phyloP scores from a whole-genome alignment of 179 eudicot genomes.

The Gypsophila paniculata region DNA sequence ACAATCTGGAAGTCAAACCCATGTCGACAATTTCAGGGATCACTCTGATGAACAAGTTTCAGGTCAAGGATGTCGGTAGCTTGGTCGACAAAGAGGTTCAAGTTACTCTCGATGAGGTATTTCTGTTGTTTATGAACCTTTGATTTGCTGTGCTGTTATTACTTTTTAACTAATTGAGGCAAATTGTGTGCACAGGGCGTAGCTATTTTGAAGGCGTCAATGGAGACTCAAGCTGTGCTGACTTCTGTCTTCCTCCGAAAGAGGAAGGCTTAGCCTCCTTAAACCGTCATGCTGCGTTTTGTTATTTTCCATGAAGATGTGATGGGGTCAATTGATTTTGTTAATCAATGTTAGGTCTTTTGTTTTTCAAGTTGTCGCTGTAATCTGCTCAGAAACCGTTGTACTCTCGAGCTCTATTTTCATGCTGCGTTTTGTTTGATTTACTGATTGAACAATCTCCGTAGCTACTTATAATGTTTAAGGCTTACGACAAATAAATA shows the following conservation, averaged over 20 bases:
- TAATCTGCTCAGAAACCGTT: no score
- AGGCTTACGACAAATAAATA: no score
- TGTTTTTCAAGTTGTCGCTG: no score
- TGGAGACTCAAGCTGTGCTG: slow-evolving; percentile 27
- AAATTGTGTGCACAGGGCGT: slow-evolving; percentile 15
- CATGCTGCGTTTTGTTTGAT: no score
- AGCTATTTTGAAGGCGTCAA: slow-evolving; percentile 32
- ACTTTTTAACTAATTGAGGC: background rate
- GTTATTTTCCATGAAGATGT: background rate
- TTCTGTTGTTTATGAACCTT: no score
- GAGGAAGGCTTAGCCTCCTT: slow-evolving; percentile 4
- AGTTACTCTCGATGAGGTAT: slow-evolving; percentile 32
- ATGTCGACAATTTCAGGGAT: slow-evolving; percentile 37
- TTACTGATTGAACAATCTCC: no score
- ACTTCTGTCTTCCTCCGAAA: slow-evolving; percentile 24
- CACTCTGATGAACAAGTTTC: slow-evolving; percentile 30
- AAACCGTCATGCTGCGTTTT: background rate
- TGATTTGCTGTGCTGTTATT: no score
- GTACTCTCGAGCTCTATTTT: no score
- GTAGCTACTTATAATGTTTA: no score
- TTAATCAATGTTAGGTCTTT: background rate
- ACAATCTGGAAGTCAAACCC: slow-evolving; percentile 35
- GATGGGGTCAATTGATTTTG: background rate
- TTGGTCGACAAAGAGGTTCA: slow-evolving; percentile 27
- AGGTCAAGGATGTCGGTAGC: slow-evolving; percentile 28